Conservation (phyloP, 768 basidiomycete species). For the Candolleomyces eurysporus region DNA sequence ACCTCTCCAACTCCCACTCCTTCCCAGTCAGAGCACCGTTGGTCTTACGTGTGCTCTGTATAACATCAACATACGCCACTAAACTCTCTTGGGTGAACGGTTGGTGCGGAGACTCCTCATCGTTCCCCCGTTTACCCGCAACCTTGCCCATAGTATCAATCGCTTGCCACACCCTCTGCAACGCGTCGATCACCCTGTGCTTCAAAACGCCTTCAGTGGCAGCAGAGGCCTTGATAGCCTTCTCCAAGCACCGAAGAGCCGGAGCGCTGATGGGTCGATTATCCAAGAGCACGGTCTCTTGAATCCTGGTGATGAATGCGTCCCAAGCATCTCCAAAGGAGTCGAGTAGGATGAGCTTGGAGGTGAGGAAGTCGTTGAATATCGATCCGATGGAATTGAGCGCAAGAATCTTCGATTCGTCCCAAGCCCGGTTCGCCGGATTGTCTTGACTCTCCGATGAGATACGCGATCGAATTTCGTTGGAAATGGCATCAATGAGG, state of each 20-base stretch:
- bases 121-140: conserved; percentile 19
- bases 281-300: conserved; percentile 67
- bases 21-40: conserved; percentile 44
- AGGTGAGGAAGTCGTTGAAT: conserved; percentile 73
- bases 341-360: conserved; percentile 70
- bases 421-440: conserved; percentile 50
- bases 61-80: conserved; percentile 73
- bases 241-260: conserved; percentile 82
- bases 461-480: conserved; percentile 43
- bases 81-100: conserved; percentile 86
- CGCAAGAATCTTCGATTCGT: conserved; percentile 86
- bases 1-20: conserved; percentile 66
- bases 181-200: conserved; percentile 40
- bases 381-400: conserved; percentile 82
- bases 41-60: conserved; percentile 56
- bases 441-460: conserved; percentile 1
- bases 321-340: conserved; percentile 75
- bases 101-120: conserved; percentile 23
- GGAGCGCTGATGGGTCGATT: conserved; percentile 72
- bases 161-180: conserved; percentile 68
- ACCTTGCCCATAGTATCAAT: conserved; percentile 65
- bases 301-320: conserved; percentile 69
- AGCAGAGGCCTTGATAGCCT: conserved; percentile 62
- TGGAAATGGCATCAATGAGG: conserved; percentile 67
- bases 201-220: conserved; percentile 40